Conservation (phyloP, 1,139 yeast genomes). For the Lodderomyces metapsilosis region DNA sequence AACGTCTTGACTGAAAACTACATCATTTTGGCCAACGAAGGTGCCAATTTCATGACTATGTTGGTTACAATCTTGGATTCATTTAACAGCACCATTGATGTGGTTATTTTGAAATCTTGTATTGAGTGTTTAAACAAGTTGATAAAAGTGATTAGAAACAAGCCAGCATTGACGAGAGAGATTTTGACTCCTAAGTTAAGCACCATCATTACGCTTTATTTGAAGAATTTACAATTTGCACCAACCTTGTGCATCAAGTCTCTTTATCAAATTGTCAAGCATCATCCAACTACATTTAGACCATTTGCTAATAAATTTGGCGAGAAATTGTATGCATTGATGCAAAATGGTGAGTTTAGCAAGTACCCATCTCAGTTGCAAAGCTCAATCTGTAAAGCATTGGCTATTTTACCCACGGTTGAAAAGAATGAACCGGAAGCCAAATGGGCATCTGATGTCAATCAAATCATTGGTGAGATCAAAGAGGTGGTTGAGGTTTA, state of each 20-base stretch:
- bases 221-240: slow-evolving; percentile 40
- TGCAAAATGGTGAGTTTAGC: slow-evolving; percentile 26
- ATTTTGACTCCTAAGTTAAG: slow-evolving; percentile 78
- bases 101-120: slow-evolving; percentile 46
- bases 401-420: slow-evolving; percentile 58
- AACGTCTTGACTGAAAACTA: slow-evolving; percentile 53
- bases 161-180: slow-evolving; percentile 83
- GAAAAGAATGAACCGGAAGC: slow-evolving; percentile 51
- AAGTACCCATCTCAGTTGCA: slow-evolving; percentile 40
- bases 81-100: slow-evolving; percentile 39
- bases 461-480: slow-evolving; percentile 41
- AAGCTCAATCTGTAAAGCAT: slow-evolving; percentile 43
- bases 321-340: slow-evolving; percentile 37
- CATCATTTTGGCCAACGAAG: slow-evolving; percentile 55
- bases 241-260: slow-evolving; percentile 49
- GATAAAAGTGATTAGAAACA: slow-evolving; percentile 64
- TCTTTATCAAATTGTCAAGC: slow-evolving; percentile 47
- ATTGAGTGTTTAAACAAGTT: slow-evolving; percentile 49
- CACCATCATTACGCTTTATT: slow-evolving; percentile 53
- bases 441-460: slow-evolving; percentile 48
- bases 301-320: slow-evolving; percentile 70
- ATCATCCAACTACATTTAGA: slow-evolving; percentile 78
- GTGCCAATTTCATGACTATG: slow-evolving; percentile 54
- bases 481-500: slow-evolving; percentile 54
- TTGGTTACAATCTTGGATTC: slow-evolving; percentile 58